Base-by-base conservation (phyloP, 345 rosid species). In the Zanthoxylum bungeanum region DNA sequence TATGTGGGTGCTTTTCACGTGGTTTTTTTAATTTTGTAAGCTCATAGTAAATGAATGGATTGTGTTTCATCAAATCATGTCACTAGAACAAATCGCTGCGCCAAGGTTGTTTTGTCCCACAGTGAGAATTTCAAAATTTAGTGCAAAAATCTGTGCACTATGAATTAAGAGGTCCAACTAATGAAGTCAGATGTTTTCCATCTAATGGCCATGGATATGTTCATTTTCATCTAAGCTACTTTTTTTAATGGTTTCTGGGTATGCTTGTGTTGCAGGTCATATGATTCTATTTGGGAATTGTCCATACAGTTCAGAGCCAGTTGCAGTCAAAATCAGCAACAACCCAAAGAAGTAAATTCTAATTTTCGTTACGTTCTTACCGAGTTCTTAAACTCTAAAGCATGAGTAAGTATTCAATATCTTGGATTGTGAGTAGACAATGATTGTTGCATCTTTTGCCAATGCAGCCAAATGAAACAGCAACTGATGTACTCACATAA, bases 231-330 rank as follows among this genome's bases (percentile, higher is more conserved):
- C 22, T 49, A 40, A 44, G 60, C 73, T 55, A 44, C 39, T 59
- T 57, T 34, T 55, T 67, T 71, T 52, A 46, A n/a, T 71, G 49
- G 67, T 27, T 12, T 63, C 7, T 28, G 34, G 73, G 33, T 31
- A 30, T 59, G 58, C 19, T 34, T 40, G 47, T 77, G 4, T 74
- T 64, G 78, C 89, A 91, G 92, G 83, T 89, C 96, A 70, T 89
- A 80, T 69, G 82, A 93, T 91, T 75, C 84, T 88, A 31, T 88
- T 89, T 49, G 89, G 97, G 22, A 85, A 88, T 50, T 91, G 97
- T 69, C 93, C 96, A 1, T 88, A 86, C 77, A 89, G 96, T 65
- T 93, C 87, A 36, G 91, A 87, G 67, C 85, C 91, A 7, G 81
- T 88, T 4, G 97, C 97, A n/a, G 87, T 89, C 73, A 93, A 84